These are phyloP conservation scores for Betula pendula DNA, from an alignment of 306 rosid species.

Conservation along the genomic window DNA sequence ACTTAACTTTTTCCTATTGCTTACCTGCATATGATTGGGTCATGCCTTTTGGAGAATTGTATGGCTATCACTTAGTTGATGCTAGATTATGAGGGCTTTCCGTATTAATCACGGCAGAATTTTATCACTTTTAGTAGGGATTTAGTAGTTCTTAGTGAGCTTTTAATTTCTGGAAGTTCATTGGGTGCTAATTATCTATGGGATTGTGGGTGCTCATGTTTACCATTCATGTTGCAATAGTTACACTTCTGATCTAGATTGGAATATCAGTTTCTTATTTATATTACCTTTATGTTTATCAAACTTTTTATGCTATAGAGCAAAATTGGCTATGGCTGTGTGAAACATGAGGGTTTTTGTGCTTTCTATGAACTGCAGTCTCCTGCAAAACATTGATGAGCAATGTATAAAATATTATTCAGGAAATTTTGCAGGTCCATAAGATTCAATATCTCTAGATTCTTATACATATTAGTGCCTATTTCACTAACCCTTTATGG, in stretches of 20 bases:
- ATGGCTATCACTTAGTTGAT: not conserved
- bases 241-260: not conserved
- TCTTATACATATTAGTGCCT: not conserved
- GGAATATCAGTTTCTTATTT: not conserved
- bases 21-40: not conserved
- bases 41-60: not conserved
- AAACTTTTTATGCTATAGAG: not conserved
- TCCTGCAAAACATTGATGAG: not conserved
- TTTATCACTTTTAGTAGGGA: not conserved
- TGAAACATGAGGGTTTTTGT: not conserved
- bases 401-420: not conserved
- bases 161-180: not conserved
- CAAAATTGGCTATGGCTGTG: not conserved
- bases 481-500: not conserved
- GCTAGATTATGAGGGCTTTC: too few species aligned
- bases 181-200: not conserved
- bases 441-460: not conserved
- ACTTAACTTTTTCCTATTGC: not conserved
- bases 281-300: not conserved
- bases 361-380: not conserved
- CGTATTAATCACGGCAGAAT: too few species aligned
- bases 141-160: not conserved
- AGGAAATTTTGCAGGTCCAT: not conserved
- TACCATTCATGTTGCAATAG: not conserved
- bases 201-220: not conserved